These are phyloP conservation scores for Penicillium corylophilum DNA, from an alignment of 2,329 filamentous ascomycete species.

Conservation along the genomic window DNA sequence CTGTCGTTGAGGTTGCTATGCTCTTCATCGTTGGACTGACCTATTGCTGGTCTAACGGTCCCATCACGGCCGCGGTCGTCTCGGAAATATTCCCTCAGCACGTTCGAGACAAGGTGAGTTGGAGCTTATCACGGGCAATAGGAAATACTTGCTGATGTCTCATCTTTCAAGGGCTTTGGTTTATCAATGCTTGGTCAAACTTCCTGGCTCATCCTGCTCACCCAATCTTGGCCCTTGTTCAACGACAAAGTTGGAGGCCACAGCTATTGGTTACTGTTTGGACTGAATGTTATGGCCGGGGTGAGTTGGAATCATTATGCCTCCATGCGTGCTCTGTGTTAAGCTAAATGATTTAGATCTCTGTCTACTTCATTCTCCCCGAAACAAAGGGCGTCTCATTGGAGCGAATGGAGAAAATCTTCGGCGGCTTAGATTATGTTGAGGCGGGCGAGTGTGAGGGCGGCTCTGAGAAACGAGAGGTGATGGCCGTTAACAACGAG, in stretches of 20 bases:
- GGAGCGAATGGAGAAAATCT: conserved; percentile 39
- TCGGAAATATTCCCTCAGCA: conserved; percentile 45
- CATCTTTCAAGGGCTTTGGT: conserved; percentile 8
- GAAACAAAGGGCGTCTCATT: conserved; percentile 38
- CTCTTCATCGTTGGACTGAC: conserved; percentile 46
- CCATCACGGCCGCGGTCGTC: conserved; percentile 38
- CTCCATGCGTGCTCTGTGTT: neutral
- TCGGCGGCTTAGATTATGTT: conserved; percentile 39
- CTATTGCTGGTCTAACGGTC: conserved; percentile 45
- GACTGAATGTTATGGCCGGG: conserved; percentile 32
- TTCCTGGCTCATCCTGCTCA: conserved; percentile 39
- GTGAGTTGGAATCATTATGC: conserved; percentile 3
- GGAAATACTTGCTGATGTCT: neutral
- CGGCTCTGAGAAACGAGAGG: conserved; percentile 26
- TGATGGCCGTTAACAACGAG: conserved; percentile 4
- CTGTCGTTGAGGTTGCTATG: conserved; percentile 43
- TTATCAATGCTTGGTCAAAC: conserved; percentile 35
- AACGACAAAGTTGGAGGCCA: conserved; percentile 38
- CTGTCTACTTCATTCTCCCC: conserved; percentile 35
- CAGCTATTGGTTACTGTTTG: conserved; percentile 44
- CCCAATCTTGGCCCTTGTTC: conserved; percentile 44
- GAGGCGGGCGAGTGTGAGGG: conserved; percentile 37
- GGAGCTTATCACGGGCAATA: neutral
- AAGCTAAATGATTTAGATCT: conserved; percentile 17
- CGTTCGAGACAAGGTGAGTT: conserved; percentile 38